A percentile compares a stretch with the other conserved stretches of the same genome.
These are phyloP conservation scores for Wickerhamiella dianesei DNA, from an alignment of 805 yeast species.

Conservation along the genomic window DNA sequence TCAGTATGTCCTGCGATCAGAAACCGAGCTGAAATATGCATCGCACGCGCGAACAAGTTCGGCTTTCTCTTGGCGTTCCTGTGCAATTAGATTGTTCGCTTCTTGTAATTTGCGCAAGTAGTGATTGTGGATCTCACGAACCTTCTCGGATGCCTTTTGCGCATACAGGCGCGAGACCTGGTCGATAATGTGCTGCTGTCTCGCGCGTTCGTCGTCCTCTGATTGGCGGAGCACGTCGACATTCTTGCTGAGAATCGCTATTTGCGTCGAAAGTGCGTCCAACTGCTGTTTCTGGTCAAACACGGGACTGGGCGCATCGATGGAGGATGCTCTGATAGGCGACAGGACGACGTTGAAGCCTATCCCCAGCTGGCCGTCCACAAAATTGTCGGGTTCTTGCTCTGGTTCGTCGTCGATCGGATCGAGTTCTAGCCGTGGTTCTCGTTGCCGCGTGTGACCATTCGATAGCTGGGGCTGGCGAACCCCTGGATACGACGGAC, in stretches of 20 bases:
- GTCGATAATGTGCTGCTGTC: not conserved
- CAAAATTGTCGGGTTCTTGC: no score
- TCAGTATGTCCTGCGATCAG: constrained; percentile 1
- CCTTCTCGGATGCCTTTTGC: constrained; percentile 8
- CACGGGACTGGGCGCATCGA: not conserved
- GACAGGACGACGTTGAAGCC: not conserved
- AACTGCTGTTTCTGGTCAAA: not conserved
- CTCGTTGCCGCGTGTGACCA: not conserved
- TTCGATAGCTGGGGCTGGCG: not conserved
- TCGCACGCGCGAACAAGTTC: constrained; percentile 43
- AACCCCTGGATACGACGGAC: not conserved
- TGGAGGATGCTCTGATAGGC: not conserved
- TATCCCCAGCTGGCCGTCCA: no score
- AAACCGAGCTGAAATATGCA: constrained; percentile 12
- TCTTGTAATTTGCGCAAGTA: not conserved
- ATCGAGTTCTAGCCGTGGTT: not conserved
- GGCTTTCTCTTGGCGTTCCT: constrained; percentile 45
- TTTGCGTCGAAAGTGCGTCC: not conserved
- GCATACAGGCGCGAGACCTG: not conserved
- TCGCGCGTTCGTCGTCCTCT: not conserved
- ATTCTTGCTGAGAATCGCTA: not conserved
- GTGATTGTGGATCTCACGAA: not conserved
- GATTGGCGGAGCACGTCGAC: not conserved
- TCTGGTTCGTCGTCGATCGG: not conserved
- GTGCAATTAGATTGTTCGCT: constrained; percentile 29